phyloP scores from a whole-genome alignment of 2,329 filamentous ascomycete genomes.

The Cladosporium sp. region DNA sequence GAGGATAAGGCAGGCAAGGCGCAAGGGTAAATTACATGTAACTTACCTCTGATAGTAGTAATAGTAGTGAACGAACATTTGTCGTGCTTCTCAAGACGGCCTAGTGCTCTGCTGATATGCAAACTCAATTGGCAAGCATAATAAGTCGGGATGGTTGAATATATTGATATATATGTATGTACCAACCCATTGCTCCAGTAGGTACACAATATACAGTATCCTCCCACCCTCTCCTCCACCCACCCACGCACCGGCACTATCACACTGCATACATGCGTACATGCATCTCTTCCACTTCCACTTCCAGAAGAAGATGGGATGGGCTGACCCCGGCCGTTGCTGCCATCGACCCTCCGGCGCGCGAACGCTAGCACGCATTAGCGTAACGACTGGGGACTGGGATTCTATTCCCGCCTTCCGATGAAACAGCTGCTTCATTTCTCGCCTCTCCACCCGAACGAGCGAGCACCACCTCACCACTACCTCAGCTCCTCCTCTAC shows the following conservation, averaged over 20 bases:
- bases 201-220: background rate
- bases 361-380: constrained; percentile 18
- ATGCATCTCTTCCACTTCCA: constrained; percentile 15
- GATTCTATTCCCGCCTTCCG: constrained; percentile 16
- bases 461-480: constrained; percentile 11
- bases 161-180: background rate
- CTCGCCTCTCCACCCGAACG: constrained; percentile 17
- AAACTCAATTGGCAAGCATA: background rate
- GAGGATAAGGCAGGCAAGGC: background rate
- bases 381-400: constrained; percentile 18
- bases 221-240: background rate
- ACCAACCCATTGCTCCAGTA: background rate
- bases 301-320: constrained; percentile 17
- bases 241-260: background rate
- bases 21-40: background rate
- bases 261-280: background rate
- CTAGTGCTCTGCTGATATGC: background rate
- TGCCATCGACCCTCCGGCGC: constrained; percentile 11
- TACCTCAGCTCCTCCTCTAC: constrained; percentile 1
- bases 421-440: constrained; percentile 19
- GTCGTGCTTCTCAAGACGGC: background rate
- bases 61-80: background rate
- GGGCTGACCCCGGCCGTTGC: constrained; percentile 18
- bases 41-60: background rate
- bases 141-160: background rate